Evolutionary conservation across 352 stramenopile species (phyloP), one percentile per base, ranked within the genome.

Genomic region (Globisporangium echinulatum): DNA sequence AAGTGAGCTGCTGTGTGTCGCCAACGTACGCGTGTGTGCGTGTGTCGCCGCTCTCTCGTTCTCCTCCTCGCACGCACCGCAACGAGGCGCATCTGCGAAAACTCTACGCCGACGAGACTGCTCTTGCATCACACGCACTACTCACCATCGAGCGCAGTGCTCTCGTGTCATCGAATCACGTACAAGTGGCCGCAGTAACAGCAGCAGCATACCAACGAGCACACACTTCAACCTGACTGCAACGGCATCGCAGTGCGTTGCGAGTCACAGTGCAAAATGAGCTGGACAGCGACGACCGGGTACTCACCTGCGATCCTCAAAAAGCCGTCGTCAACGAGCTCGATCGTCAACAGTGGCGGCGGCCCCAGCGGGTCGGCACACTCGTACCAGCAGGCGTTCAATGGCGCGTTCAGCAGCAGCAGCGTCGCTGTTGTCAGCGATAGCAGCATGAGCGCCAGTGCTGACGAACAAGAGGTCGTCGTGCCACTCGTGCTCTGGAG

Each of bases 401-500:
- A 37, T 15, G 14, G n/a, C 14, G 17, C 15, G 15, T 25, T 36
- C 15, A 56, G 38, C 37, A 36, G n/a, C 37, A 17, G 15, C 37
- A 58, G 42, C 52, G 25, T 33, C 25, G 25, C 25, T 33, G 25
- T 33, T 33, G 25, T 33, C 25, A 39, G n/a, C 39, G 54, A 66
- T 7, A 48, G 15, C 43, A 47, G 4, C 10, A n/a, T n/a, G 15
- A 11, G 38, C 7, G 19, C 15, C 15, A 52, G 37, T 9, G 7
- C 37, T 17, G 38, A 37, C 11, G 36, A 62, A 25, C 42, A 70
- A 40, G 77, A 89, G 38, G 75, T 89, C 9, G 58, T 87, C 40
- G 68, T 91, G 40, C 82, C 82, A 48, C 56, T 92, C 11, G 82
- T 90, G 64, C 70, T 92, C 40, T 92, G 81, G 80, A 74, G 74